phyloP scores from a whole-genome alignment of 164 flowering plant species.

The Chimonanthus praecox region DNA sequence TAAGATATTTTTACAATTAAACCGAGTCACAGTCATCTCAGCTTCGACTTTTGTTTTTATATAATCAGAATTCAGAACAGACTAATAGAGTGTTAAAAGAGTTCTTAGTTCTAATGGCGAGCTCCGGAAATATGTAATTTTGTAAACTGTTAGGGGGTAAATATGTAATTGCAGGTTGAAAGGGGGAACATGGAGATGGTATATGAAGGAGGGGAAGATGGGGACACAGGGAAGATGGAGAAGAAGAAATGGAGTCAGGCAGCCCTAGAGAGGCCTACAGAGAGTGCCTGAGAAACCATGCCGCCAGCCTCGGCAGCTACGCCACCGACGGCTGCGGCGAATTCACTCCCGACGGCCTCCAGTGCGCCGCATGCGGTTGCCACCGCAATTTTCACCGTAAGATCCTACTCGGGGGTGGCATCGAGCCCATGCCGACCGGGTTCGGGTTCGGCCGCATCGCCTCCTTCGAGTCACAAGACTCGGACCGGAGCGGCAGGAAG shows the following conservation, averaged over 20 bases:
- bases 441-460: not conserved
- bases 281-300: constrained; percentile 28
- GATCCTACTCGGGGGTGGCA: constrained; percentile 2
- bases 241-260: constrained; percentile 4
- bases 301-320: constrained; percentile 28
- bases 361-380: constrained; percentile 32
- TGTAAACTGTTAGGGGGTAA: too few species aligned
- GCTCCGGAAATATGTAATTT: too few species aligned
- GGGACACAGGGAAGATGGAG: not conserved
- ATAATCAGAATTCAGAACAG: too few species aligned
- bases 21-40: too few species aligned
- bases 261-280: constrained; percentile 14
- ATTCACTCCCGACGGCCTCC: constrained; percentile 17
- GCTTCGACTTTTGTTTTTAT: too few species aligned
- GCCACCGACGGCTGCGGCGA: constrained; percentile 32
- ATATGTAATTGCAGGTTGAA: too few species aligned
- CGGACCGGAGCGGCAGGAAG: constrained; percentile 15
- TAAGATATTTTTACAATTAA: too few species aligned
- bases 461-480: constrained; percentile 4
- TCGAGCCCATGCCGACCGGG: not conserved
- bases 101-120: too few species aligned
- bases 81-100: too few species aligned
- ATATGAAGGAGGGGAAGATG: not conserved
- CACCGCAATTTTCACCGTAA: constrained; percentile 34
- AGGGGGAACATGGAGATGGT: not conserved